Conservation (phyloP, 768 basidiomycete genomes). For the Panaeolus cyanescens region DNA sequence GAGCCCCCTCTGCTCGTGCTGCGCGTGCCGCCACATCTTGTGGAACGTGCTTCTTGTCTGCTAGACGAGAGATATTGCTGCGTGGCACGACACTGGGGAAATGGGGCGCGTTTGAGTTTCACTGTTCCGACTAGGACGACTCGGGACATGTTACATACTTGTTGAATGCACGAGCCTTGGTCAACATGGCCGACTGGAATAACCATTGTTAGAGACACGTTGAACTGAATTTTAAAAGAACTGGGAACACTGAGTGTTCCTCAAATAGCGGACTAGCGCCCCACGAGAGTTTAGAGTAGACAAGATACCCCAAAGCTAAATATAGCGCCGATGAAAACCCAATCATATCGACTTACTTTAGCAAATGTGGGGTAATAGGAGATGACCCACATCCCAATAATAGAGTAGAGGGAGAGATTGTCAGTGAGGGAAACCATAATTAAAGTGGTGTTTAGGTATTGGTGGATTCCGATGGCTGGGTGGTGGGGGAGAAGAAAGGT, state of each 20-base stretch:
- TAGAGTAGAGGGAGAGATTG: conserved; percentile 38
- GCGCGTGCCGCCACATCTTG: conserved; percentile 26
- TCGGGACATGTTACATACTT: conserved; percentile 23
- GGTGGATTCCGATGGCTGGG: neutral
- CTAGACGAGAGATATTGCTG: conserved; percentile 19
- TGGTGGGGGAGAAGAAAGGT: too few relatives aligned
- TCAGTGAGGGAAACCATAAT: conserved; percentile 17
- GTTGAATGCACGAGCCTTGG: conserved; percentile 23
- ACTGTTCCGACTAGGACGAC: neutral
- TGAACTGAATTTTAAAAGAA: conserved; percentile 9
- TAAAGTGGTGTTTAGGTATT: neutral
- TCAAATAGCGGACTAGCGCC: neutral
- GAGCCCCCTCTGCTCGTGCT: conserved; percentile 37
- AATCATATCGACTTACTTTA: conserved; percentile 21
- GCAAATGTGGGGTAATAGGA: conserved; percentile 29
- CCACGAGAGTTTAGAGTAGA: neutral
- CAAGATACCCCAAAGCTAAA: neutral
- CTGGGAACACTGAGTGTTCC: neutral
- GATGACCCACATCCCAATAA: conserved; percentile 34
- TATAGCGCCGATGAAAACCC: too few relatives aligned
- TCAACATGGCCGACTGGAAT: conserved; percentile 4
- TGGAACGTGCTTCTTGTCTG: conserved; percentile 25
- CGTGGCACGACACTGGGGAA: conserved; percentile 32
- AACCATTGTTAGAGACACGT: neutral
- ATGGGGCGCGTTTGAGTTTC: neutral